Base-by-base conservation (phyloP, 2,329 filamentous ascomycete genomes). In the Alternaria sp. region DNA sequence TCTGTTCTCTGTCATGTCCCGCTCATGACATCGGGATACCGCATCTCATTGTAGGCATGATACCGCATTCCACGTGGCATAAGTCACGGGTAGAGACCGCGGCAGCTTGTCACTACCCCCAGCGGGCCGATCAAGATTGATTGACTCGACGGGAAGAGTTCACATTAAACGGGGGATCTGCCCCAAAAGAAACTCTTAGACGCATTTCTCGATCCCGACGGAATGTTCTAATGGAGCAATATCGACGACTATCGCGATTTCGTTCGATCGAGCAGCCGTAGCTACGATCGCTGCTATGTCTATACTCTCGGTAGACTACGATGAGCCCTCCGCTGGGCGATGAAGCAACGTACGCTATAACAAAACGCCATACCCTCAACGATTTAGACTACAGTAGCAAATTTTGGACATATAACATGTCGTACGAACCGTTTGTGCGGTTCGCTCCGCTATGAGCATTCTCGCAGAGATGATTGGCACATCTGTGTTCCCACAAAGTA, bases 21-120 rank as follows among this genome's bases (percentile, higher is more conserved):
- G 59, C 50, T 57, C 50, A 56, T 55, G 66, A 12, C 67, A 62
- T 66, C 58, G 60, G 63, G 57, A 68, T 67, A 67, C 65, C 63
- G 58, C 50, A 68, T 65, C 54, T 41, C 37, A 41, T 18, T 59
- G 64, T 69, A 63, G 49, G 51, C 59, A 50, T 37, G 47, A 63
- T 60, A 61, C 62, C 55, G 57, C 53, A 49, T 23, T 50, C 68
- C 73, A 75, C 73, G 75, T 76, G 74, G 73, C 71, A 75, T 75
- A 65, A 66, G 67, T 57, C 67, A 66, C 60, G 61, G 66, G 67
- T 69, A 70, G 61, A 63, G 69, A 71, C 70, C 60, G 64, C 72
- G 59, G 55, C 64, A 67, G 63, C 67, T 61, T 58, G 50, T 18
- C 41, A 47, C 53, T 61, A 26, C 53, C 47, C 61, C 30, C 53